Evolutionary conservation across 2,329 filamentous ascomycete species (phyloP).

Genomic region (Metarhizium guizhouense): DNA sequence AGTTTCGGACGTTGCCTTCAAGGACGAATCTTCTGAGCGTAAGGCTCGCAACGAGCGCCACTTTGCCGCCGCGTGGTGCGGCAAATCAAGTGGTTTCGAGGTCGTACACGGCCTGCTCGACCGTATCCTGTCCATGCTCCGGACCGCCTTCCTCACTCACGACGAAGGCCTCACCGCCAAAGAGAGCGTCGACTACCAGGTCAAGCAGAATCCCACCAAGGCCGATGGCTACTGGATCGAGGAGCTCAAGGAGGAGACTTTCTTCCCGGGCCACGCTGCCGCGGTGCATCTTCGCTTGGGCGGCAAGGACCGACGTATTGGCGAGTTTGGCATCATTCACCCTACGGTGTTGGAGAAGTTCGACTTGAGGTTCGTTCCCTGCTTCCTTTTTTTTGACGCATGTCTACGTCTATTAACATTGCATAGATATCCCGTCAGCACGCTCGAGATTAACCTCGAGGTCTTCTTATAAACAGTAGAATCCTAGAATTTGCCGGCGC

Average conservation of each 20-base stretch:
- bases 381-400: not conserved
- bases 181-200: conserved; percentile 43
- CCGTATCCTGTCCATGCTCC: conserved; percentile 85
- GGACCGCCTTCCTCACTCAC: conserved; percentile 66
- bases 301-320: conserved; percentile 69
- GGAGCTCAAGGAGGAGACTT: conserved; percentile 83
- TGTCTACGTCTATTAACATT: not conserved
- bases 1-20: conserved; percentile 83
- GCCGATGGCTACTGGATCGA: conserved; percentile 87
- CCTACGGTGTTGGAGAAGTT: conserved; percentile 90
- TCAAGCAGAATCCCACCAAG: conserved; percentile 44
- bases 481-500: not conserved
- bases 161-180: conserved; percentile 54
- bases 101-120: conserved; percentile 90
- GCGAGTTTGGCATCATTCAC: conserved; percentile 89
- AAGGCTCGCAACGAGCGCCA: conserved; percentile 88
- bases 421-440: conserved; percentile 77
- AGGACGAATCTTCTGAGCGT: conserved; percentile 72
- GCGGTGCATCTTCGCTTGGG: conserved; percentile 68
- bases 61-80: conserved; percentile 93
- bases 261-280: conserved; percentile 84
- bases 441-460: conserved; percentile 90
- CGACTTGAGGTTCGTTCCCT: conserved; percentile 59
- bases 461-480: conserved; percentile 65
- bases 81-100: conserved; percentile 91